Evolutionary conservation across 2,329 filamentous ascomycete genomes (phyloP), one percentile per base, ranked within the genome.

Genomic region (Cordyceps javanica): DNA sequence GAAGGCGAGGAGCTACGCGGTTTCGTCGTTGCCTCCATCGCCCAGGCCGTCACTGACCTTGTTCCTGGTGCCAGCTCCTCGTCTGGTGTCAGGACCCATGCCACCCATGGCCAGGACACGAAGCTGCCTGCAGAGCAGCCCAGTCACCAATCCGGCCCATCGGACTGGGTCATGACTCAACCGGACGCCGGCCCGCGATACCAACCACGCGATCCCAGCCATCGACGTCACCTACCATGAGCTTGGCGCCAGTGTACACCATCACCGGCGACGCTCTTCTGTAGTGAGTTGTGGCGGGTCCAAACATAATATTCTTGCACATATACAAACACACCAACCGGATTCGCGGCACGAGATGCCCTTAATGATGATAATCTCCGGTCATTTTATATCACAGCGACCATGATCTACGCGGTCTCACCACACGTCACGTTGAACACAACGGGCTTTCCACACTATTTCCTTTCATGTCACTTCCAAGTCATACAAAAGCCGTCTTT

Each of bases 1-100:
- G 90, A 94, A 69, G 86, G 90, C 66, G 82, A 82, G 53, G 89
- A 94, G 69, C 81, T 94, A 30, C 82, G 89, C 59, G 81, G 82
- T 63, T 89, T 88, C 65, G 85, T 92, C 58, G 85, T 91, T 60
- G 82, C 85, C 55, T 85, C 85, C 3, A 89, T 93, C 63, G 83
- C 89, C 13, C 82, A 86, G 64, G 86, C 88, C 44, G 85, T 92
- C 60, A 88, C 85, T 58, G 82, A 85, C 62, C 81, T 90, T 50
- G 78, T 87, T 36, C 81, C 85, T 50, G 77, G 81, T 25, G 62
- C 72, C 28, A 66, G 72, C 13, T 66, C 64, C 51, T 66, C 68
- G 46, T 60, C 68, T 46, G 62, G 61, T 50, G 59, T 55, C 58
- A 58, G 61, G 53, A 58, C 64, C 7, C 62, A 66, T 16, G 59